Evolutionary conservation across 2,329 filamentous ascomycete genomes (phyloP).

Genomic region (Colletotrichum shisoi): DNA sequence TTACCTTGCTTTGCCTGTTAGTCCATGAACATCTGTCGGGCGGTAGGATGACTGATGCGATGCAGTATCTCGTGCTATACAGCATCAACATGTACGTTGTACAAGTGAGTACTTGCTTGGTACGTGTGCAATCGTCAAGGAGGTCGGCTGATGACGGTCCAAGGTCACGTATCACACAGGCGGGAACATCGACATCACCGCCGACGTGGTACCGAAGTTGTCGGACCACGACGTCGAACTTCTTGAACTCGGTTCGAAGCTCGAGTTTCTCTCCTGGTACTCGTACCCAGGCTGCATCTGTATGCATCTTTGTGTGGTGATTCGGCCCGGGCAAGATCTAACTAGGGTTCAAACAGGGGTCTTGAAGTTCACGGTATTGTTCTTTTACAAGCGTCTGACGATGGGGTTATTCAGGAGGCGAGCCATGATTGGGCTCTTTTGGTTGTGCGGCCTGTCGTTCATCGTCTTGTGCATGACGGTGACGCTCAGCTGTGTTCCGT

Average conservation of each 20-base stretch:
- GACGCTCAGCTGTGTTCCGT: slow-evolving; percentile 40
- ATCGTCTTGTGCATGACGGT: slow-evolving; percentile 36
- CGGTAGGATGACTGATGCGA: not conserved
- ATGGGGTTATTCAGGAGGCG: slow-evolving; percentile 37
- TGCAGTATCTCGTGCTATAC: slow-evolving; percentile 42
- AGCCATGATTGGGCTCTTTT: slow-evolving; percentile 40
- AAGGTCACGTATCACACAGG: slow-evolving; percentile 43
- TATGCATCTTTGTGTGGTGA: slow-evolving; percentile 5
- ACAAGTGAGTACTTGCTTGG: not conserved
- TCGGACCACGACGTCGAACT: slow-evolving; percentile 41
- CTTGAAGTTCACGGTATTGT: slow-evolving; percentile 44
- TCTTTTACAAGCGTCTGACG: slow-evolving; percentile 44
- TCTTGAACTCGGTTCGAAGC: slow-evolving; percentile 41
- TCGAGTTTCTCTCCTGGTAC: slow-evolving; percentile 44
- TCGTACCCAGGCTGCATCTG: slow-evolving; percentile 44
- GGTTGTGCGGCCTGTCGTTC: slow-evolving; percentile 41
- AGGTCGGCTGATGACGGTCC: not conserved
- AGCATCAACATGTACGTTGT: slow-evolving; percentile 39
- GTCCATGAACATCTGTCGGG: not conserved
- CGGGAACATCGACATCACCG: slow-evolving; percentile 41
- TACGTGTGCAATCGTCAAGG: not conserved
- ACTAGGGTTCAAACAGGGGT: slow-evolving; percentile 37
- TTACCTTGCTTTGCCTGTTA: slow-evolving; percentile 39
- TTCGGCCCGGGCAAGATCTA: not conserved
- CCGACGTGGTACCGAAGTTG: slow-evolving; percentile 32